These are phyloP conservation scores for Ballota nigra DNA, from an alignment of 257 asterid genomes.

Conservation along the genomic window DNA sequence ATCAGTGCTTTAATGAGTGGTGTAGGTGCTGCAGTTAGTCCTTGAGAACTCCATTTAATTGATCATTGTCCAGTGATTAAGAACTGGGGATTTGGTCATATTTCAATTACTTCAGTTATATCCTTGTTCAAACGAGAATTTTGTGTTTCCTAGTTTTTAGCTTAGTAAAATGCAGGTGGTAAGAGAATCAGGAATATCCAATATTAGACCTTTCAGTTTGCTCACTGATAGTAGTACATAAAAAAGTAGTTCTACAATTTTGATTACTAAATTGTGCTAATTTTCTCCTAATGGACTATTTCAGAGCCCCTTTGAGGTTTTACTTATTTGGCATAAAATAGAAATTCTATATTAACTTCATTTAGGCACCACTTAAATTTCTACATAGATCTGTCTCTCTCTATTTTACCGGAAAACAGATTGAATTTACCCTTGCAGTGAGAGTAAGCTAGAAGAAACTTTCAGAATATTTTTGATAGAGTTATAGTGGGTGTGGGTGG, in stretches of 20 bases:
- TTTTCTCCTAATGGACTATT: background rate
- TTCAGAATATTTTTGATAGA: background rate
- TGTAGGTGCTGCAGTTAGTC: background rate
- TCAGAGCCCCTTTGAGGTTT: background rate
- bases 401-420: background rate
- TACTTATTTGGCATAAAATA: too few relatives aligned
- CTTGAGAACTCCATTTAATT: background rate
- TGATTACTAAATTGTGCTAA: background rate
- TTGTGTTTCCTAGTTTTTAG: background rate
- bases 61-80: background rate
- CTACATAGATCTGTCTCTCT: background rate
- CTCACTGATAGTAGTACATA: background rate
- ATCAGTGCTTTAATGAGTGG: too few relatives aligned
- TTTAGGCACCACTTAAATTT: background rate
- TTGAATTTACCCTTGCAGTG: background rate
- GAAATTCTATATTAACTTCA: too few relatives aligned
- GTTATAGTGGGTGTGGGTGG: background rate
- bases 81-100: background rate
- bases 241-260: background rate
- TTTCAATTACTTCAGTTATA: background rate
- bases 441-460: background rate
- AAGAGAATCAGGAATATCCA: background rate
- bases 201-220: background rate
- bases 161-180: background rate
- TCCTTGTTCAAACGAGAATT: background rate